phyloP scores from a whole-genome alignment of 78 protist species.

The Guillardia theta region DNA sequence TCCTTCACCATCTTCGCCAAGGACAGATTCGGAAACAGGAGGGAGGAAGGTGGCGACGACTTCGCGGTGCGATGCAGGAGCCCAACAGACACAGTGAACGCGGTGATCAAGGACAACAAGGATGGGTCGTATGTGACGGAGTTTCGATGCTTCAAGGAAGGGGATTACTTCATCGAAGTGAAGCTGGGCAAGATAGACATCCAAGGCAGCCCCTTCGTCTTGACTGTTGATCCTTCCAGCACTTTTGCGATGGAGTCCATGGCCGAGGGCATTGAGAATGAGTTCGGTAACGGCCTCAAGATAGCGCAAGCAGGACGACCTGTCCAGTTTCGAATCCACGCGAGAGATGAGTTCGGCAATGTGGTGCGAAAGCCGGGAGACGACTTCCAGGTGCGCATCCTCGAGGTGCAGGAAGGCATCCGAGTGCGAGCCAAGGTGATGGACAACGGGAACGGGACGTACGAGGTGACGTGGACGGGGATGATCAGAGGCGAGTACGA shows the following conservation, averaged over 20 bases:
- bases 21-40: neutral
- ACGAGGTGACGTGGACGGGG: neutral
- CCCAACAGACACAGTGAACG: neutral
- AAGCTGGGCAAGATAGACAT: neutral
- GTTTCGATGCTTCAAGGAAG: neutral
- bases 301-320: neutral
- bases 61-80: neutral
- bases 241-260: neutral
- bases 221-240: neutral
- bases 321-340: neutral
- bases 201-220: neutral
- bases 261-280: neutral
- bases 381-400: constrained; percentile 4
- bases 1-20: constrained; percentile 6
- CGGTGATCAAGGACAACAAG: neutral
- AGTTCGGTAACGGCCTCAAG: neutral
- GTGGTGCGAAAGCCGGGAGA: neutral
- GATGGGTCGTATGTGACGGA: neutral
- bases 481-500: neutral
- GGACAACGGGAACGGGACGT: neutral
- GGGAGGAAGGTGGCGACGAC: constrained; percentile 6
- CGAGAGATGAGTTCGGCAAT: neutral
- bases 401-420: neutral
- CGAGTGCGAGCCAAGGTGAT: neutral
- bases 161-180: constrained; percentile 1